phyloP scores from a whole-genome alignment of 305 asterid genomes.

The Fraxinus sp. region DNA sequence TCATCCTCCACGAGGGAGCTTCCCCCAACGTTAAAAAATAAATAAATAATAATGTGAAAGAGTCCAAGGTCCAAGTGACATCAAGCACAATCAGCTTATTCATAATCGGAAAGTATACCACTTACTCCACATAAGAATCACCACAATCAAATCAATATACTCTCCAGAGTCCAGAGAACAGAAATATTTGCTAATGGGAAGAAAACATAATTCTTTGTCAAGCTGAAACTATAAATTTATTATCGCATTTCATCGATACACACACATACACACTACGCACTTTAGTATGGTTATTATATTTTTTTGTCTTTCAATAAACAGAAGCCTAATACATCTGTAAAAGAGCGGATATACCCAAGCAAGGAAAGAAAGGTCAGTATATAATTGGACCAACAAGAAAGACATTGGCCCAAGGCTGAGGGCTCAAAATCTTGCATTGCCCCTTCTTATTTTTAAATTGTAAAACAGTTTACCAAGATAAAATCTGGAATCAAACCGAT shows the following conservation, averaged over 20 bases:
- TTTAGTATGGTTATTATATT: not conserved
- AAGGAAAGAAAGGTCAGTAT: not conserved
- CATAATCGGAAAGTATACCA: not conserved
- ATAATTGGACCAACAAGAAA: not conserved
- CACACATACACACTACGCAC: not conserved
- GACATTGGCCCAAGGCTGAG: not conserved
- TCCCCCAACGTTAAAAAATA: not conserved
- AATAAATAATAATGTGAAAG: not conserved
- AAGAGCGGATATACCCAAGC: not conserved
- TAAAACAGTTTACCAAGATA: not conserved
- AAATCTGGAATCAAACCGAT: conserved; percentile 11
- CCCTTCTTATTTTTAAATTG: not conserved
- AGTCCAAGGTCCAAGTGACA: not conserved
- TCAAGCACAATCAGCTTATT: not conserved
- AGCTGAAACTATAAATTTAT: not conserved
- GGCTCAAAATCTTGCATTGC: not conserved
- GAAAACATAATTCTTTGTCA: not conserved
- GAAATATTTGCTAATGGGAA: not conserved
- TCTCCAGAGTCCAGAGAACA: not conserved
- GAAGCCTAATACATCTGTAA: not conserved
- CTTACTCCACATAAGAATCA: not conserved
- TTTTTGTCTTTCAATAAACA: not conserved
- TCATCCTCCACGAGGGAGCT: not conserved
- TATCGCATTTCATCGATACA: not conserved
- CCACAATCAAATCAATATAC: not conserved